Evolutionary conservation across 2,329 filamentous ascomycete genomes (phyloP).

Genomic region (Clathrospora elynae): DNA sequence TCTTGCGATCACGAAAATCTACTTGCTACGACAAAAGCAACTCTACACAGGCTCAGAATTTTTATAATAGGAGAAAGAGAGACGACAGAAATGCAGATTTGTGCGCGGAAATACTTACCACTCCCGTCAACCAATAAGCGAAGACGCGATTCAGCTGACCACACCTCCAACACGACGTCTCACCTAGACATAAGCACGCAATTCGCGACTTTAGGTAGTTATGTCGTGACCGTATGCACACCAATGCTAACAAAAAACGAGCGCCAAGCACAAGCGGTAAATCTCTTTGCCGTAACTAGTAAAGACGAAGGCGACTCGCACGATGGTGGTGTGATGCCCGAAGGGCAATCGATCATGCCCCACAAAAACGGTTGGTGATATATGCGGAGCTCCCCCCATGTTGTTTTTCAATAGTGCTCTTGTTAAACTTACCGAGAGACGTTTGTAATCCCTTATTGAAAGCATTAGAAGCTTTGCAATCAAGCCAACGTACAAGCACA

Average conservation of each 20-base stretch:
- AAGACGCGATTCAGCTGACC: slow-evolving; percentile 15
- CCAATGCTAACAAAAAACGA: slow-evolving; percentile 7
- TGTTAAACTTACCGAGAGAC: no score
- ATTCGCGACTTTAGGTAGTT: slow-evolving; percentile 13
- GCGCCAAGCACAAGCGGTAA: slow-evolving; percentile 4
- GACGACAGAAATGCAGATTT: no score
- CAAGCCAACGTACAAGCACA: no score
- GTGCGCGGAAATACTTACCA: no score
- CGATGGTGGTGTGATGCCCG: slow-evolving; percentile 33
- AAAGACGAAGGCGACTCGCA: slow-evolving; percentile 15
- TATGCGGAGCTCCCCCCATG: slow-evolving; percentile 13
- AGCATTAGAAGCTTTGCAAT: no score
- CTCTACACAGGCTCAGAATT: no score
- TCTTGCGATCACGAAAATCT: no score
- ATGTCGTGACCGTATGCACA: slow-evolving; percentile 30
- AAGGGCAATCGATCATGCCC: not conserved
- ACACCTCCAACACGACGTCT: no score
- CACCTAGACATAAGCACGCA: slow-evolving; percentile 5
- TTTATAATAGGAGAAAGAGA: no score
- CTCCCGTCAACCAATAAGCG: slow-evolving; percentile 16
- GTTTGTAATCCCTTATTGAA: no score
- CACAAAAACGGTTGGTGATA: slow-evolving; percentile 1
- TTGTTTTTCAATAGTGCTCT: no score
- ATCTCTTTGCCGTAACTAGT: slow-evolving; percentile 5
- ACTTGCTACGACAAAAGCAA: no score